phyloP scores from a whole-genome alignment of 192 early-diverging fungal genomes.

The Chytriomyces confervae region DNA sequence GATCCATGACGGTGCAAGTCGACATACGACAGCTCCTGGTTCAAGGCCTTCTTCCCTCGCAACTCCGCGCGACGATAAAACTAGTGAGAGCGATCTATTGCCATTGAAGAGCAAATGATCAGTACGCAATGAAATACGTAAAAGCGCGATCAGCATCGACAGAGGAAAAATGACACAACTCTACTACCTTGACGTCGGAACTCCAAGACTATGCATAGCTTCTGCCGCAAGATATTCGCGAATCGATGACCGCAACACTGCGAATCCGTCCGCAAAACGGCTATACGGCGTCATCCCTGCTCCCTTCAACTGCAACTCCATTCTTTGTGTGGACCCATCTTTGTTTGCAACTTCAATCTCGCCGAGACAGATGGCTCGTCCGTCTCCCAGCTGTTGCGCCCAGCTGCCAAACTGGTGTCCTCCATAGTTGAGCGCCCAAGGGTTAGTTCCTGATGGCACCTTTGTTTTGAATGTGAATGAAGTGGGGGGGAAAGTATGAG shows the following conservation, averaged over 20 bases:
- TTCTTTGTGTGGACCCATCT: conserved; percentile 27
- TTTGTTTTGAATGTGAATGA: too few relatives aligned
- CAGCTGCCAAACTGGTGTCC: conserved; percentile 58
- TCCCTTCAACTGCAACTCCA: conserved; percentile 86
- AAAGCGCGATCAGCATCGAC: too few relatives aligned
- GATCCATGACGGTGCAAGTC: conserved; percentile 74
- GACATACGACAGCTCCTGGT: conserved; percentile 72
- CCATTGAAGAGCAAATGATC: too few relatives aligned
- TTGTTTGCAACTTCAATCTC: conserved; percentile 38
- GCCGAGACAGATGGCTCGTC: conserved; percentile 79
- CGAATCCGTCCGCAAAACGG: conserved; percentile 82
- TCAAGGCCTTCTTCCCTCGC: conserved; percentile 68
- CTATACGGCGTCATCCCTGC: conserved; percentile 82
- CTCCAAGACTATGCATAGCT: conserved; percentile 67
- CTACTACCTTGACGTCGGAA: conserved; percentile 71
- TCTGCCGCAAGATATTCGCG: conserved; percentile 81
- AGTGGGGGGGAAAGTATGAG: too few relatives aligned
- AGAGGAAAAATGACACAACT: too few relatives aligned
- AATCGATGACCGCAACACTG: conserved; percentile 78
- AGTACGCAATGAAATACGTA: too few relatives aligned
- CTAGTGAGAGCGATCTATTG: conserved; percentile 62
- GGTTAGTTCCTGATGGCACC: conserved; percentile 1
- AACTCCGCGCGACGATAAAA: conserved; percentile 54
- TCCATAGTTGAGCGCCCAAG: conserved; percentile 50
- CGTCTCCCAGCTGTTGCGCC: conserved; percentile 75